A percentile compares a stretch with the other conserved stretches of the same genome.
phyloP scores from a whole-genome alignment of 345 rosid species.

The Hypericum perforatum region DNA sequence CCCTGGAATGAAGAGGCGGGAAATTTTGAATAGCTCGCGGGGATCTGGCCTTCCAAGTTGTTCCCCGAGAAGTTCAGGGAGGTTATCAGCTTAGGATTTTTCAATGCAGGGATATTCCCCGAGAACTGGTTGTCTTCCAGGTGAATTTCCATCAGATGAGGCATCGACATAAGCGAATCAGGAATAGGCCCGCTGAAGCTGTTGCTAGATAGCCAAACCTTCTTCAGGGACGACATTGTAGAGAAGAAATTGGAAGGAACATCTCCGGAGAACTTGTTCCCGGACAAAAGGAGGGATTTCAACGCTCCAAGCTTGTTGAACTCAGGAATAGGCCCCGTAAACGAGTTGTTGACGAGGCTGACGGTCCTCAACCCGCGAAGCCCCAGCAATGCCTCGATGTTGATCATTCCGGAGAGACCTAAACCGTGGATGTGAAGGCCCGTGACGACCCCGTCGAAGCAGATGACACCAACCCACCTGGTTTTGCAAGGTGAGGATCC shows the following conservation, averaged over 20 bases:
- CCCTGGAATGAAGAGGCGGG: conserved; percentile 18
- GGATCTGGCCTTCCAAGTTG: conserved; percentile 54
- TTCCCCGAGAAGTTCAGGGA: conserved; percentile 47
- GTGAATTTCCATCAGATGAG: conserved; percentile 49
- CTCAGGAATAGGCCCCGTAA: conserved; percentile 18
- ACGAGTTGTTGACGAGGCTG: conserved; percentile 15
- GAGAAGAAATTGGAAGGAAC: conserved; percentile 14
- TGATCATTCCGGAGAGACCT: conserved; percentile 17
- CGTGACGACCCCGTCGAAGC: conserved; percentile 11
- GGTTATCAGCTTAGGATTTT: conserved; percentile 11
- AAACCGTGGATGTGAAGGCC: conserved; percentile 17
- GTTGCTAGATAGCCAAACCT: conserved; percentile 19
- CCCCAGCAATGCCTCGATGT: conserved; percentile 11
- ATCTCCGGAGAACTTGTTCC: conserved; percentile 16
- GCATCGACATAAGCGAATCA: conserved; percentile 12
- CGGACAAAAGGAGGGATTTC: conserved; percentile 16
- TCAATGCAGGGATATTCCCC: conserved; percentile 44
- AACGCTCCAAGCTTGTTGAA: conserved; percentile 19
- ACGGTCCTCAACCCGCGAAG: conserved; percentile 16
- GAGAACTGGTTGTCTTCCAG: conserved; percentile 53
- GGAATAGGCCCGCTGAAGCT: conserved; percentile 19
- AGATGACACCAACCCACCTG: conserved; percentile 16
- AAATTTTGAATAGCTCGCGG: conserved; percentile 25
- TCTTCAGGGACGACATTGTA: conserved; percentile 22
- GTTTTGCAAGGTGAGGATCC: conserved; percentile 12